Conservation (phyloP, 2,329 filamentous ascomycete species). For the Trichoderma sp. region DNA sequence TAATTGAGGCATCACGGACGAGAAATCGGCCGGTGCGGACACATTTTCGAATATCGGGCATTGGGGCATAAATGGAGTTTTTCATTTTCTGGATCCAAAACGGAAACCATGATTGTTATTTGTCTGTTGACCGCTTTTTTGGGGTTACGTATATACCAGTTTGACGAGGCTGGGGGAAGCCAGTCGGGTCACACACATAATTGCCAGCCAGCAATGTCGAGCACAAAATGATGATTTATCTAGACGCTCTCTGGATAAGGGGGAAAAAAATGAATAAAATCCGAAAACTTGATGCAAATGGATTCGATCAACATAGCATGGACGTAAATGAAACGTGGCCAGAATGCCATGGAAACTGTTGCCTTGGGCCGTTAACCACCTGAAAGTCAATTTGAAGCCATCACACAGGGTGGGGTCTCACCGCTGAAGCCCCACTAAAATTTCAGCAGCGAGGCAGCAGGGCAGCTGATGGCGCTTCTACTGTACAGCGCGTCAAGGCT, state of each 20-base stretch:
- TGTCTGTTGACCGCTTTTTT: neutral
- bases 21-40: neutral
- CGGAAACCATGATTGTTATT: neutral
- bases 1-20: neutral
- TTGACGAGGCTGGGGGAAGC: neutral
- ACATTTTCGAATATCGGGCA: neutral
- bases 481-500: slow-evolving; percentile 1
- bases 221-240: neutral
- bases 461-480: neutral
- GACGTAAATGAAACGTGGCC: too few species aligned
- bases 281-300: neutral
- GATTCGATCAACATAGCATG: neutral
- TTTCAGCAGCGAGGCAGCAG: slow-evolving; percentile 8
- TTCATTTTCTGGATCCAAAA: neutral
- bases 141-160: neutral
- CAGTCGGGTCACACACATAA: neutral
- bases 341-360: neutral
- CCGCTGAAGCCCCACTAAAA: neutral
- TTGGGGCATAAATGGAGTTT: slow-evolving; percentile 10
- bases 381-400: neutral
- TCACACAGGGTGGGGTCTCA: neutral
- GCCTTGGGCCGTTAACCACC: neutral
- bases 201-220: neutral
- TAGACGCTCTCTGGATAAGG: neutral
- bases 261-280: neutral